Conservation (phyloP, 2,329 filamentous ascomycete genomes). For the Fusarium albosuccineum region DNA sequence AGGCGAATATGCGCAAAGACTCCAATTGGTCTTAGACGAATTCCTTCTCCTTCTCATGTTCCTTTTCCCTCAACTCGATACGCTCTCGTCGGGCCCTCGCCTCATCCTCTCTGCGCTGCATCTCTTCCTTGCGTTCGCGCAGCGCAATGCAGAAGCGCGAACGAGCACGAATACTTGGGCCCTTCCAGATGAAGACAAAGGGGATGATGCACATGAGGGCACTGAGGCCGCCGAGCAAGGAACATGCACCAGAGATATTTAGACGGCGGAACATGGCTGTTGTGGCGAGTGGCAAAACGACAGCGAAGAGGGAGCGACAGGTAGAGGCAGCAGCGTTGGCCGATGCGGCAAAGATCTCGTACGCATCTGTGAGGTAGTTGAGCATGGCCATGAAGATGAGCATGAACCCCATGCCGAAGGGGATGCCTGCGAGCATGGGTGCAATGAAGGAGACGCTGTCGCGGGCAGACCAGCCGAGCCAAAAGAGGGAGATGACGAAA, state of each 20-base stretch:
- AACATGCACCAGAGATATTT: slow-evolving; percentile 64
- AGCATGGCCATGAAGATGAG: slow-evolving; percentile 74
- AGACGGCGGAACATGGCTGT: slow-evolving; percentile 62
- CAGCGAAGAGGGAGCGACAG: slow-evolving; percentile 94
- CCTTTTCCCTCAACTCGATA: slow-evolving; percentile 38
- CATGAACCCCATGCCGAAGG: slow-evolving; percentile 72
- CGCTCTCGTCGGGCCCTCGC: slow-evolving; percentile 48
- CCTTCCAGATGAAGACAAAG: slow-evolving; percentile 68
- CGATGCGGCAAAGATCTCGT: slow-evolving; percentile 75
- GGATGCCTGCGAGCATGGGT: slow-evolving; percentile 71
- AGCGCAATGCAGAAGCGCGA: slow-evolving; percentile 74
- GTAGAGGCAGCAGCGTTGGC: slow-evolving; percentile 88
- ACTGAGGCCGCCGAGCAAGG: slow-evolving; percentile 64
- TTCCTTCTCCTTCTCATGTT: slow-evolving; percentile 31
- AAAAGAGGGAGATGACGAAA: slow-evolving; percentile 68
- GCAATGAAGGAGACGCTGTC: slow-evolving; percentile 63
- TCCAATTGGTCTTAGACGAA: slow-evolving; percentile 3
- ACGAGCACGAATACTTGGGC: slow-evolving; percentile 65
- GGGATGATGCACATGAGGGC: slow-evolving; percentile 64
- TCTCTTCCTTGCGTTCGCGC: slow-evolving; percentile 62
- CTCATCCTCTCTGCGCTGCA: slow-evolving; percentile 56
- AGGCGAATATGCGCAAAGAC: background rate
- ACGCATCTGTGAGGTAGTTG: slow-evolving; percentile 77
- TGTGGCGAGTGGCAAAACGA: slow-evolving; percentile 72
- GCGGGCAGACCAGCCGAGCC: slow-evolving; percentile 71